Evolutionary conservation across 345 rosid genomes (phyloP).

Genomic region (Litchi chinensis): DNA sequence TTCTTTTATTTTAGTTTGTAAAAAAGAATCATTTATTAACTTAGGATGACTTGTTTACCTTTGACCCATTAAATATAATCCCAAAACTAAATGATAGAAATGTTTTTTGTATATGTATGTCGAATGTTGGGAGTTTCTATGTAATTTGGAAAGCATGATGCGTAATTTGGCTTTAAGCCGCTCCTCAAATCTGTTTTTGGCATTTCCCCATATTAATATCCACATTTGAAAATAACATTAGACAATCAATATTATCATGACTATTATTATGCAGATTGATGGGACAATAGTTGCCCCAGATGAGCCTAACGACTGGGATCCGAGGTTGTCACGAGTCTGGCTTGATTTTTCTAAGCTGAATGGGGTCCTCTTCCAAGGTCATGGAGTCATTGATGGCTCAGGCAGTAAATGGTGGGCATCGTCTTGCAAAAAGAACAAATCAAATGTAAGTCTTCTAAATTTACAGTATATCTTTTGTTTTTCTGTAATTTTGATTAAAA

Average conservation of each 20-base stretch:
- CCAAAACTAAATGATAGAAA: not conserved
- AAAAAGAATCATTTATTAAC: not conserved
- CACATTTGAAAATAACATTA: not conserved
- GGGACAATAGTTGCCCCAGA: constrained; percentile 92
- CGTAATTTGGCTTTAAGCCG: not conserved
- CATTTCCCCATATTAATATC: not conserved
- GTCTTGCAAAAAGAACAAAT: constrained; percentile 92
- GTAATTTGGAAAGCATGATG: not conserved
- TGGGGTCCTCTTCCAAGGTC: constrained; percentile 76
- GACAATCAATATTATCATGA: not conserved
- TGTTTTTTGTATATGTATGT: not conserved
- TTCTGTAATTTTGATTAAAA: constrained; percentile 16
- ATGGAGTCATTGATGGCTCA: constrained; percentile 92
- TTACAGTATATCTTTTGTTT: constrained; percentile 11
- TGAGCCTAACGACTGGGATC: constrained; percentile 90
- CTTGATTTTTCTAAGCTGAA: constrained; percentile 82
- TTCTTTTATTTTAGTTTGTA: not conserved
- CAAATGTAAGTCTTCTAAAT: constrained; percentile 56
- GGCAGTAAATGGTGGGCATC: constrained; percentile 99
- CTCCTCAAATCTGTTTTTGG: not conserved
- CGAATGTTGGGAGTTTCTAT: not conserved
- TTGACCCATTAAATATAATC: not conserved
- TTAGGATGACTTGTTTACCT: not conserved
- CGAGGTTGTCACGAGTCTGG: constrained; percentile 64
- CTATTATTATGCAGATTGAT: constrained; percentile 62